Base-by-base conservation (phyloP, 805 yeast genomes). In the Candida berthetii region DNA sequence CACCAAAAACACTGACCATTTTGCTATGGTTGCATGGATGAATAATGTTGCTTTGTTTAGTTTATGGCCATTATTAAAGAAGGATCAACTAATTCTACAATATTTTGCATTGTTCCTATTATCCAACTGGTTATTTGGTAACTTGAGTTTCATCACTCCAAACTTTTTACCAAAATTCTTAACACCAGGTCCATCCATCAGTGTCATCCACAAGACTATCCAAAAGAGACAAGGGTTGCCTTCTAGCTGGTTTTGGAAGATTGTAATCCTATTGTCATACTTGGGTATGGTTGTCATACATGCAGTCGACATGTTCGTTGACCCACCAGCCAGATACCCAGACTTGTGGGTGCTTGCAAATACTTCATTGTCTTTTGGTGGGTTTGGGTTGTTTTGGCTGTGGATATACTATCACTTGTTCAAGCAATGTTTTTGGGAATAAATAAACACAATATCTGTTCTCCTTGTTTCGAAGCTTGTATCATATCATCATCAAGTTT, bases 281-380 rank as follows among this genome's bases (percentile, higher is more conserved):
- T 52, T 74, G 1, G 75, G 68, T 0, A 74, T 82, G 52, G 54
- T 66, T 1, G 58, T 52, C 0, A 62, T 82, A 24, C 90, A 83
- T 48, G 38, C 70, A 0, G 57, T 76, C 7, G 96, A 89, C 42
- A 53, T 60, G 31, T 50, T 61, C 18, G 43, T 71, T 9, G 50
- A 47, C 1, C 80, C 95, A 2, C 87, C 91, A 1, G 46, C 58
- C 1, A 57, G 61, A 31, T 82, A 78, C 47, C 96, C 97, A 2
- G 97, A 93, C 59, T 50, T 93, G 5, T 87, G 93, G 90, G 86
- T 86, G 0, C 70, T 91, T 19, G 73, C 78, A 3, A 93, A 93
- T 54, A 78, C 83, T 34, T 53, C 81, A 0, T 54, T 89, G 3
- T 83, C 93, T 0, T 89, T 87, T 55, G 83, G 75, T 0, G 85